phyloP scores from a whole-genome alignment of 495 filamentous ascomycete species.

The Penicillium canariense region DNA sequence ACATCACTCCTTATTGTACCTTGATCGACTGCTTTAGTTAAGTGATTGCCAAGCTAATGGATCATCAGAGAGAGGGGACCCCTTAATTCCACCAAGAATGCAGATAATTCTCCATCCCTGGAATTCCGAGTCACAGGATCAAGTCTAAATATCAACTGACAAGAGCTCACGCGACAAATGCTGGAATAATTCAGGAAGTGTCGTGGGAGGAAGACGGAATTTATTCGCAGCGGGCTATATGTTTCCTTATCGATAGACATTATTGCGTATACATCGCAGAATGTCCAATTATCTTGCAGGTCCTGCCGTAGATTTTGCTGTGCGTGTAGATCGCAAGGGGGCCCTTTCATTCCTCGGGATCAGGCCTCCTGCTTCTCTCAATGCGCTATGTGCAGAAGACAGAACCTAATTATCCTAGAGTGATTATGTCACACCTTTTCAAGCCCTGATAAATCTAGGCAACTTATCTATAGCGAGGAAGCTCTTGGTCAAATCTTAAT shows the following conservation, averaged over 20 bases:
- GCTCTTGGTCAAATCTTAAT: neutral
- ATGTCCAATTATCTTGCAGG: neutral
- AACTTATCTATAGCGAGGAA: neutral
- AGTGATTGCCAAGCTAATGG: neutral
- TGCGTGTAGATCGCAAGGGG: neutral
- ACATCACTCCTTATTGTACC: neutral
- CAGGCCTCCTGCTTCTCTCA: neutral
- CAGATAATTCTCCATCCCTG: neutral
- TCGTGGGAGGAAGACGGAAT: neutral
- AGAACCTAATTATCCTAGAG: neutral
- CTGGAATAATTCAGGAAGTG: neutral
- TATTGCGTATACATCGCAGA: neutral
- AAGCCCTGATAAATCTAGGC: neutral
- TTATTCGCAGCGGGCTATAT: neutral
- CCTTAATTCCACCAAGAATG: slow-evolving; percentile 3
- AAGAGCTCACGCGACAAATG: neutral
- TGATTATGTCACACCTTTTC: neutral
- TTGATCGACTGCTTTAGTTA: neutral
- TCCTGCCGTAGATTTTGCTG: neutral
- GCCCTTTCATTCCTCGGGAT: neutral
- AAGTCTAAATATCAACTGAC: neutral
- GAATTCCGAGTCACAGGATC: neutral
- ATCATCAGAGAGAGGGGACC: neutral
- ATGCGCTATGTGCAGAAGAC: neutral
- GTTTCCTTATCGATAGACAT: neutral